phyloP scores from a whole-genome alignment of 106 monocot species.

The Phalaenopsis equestris region DNA sequence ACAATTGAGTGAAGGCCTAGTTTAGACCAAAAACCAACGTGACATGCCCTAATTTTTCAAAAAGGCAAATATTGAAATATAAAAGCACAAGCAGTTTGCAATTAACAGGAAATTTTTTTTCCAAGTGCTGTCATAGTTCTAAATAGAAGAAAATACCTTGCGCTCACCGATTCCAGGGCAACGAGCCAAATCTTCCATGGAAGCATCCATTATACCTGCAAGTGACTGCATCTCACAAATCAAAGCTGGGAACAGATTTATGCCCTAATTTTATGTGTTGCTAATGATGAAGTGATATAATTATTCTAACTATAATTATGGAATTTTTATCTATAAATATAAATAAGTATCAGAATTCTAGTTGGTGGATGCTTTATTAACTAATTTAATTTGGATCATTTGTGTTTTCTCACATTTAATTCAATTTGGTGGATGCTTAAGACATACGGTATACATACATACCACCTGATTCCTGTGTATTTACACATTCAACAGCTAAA shows the following conservation, averaged over 20 bases:
- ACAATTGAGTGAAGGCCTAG: no score
- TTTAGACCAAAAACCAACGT: not conserved
- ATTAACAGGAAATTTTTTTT: not conserved
- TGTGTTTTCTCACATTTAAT: no score
- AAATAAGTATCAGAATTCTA: no score
- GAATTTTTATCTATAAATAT: not conserved
- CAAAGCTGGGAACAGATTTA: not conserved
- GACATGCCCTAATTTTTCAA: no score
- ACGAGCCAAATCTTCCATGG: constrained; percentile 92
- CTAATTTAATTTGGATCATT: no score
- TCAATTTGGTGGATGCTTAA: no score
- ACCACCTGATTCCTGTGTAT: no score
- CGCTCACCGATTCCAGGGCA: constrained; percentile 95
- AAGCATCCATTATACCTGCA: constrained; percentile 79
- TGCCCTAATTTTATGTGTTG: not conserved
- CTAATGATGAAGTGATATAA: not conserved
- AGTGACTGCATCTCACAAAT: constrained; percentile 61
- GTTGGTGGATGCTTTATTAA: no score
- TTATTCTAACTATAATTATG: not conserved
- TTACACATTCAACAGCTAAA: no score
- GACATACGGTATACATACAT: no score
- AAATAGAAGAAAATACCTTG: constrained; percentile 41
- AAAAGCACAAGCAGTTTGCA: not conserved
- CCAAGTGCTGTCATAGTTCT: not conserved
- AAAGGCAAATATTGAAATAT: not conserved